Conservation (phyloP, 495 filamentous ascomycete species). For the Filosporella fistucella region DNA sequence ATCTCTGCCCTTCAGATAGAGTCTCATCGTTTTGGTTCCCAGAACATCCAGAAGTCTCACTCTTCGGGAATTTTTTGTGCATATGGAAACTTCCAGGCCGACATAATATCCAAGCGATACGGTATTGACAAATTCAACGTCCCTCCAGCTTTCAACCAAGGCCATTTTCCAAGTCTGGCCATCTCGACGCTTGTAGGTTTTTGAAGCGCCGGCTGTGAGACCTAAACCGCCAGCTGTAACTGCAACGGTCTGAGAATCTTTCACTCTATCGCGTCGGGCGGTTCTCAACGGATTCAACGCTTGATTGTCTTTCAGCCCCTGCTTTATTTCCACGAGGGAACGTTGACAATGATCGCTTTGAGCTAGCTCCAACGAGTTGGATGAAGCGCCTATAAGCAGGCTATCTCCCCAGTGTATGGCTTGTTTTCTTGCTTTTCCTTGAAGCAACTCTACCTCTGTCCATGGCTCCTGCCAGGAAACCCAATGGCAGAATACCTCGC, state of each 20-base stretch:
- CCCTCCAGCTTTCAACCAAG: conserved; percentile 10
- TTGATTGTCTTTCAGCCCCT: not conserved
- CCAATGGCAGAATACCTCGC: conserved; percentile 11
- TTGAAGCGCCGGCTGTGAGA: not conserved
- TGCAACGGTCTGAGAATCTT: conserved; percentile 4
- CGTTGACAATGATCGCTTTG: not conserved
- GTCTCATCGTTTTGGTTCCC: conserved; percentile 7
- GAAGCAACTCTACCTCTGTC: not conserved
- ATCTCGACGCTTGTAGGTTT: conserved; percentile 11
- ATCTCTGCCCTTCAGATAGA: conserved; percentile 5
- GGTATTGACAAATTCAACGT: not conserved
- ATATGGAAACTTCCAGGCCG: conserved; percentile 11
- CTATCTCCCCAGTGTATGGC: not conserved
- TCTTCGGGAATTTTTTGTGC: conserved; percentile 8
- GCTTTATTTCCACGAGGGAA: not conserved
- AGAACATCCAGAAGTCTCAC: conserved; percentile 6
- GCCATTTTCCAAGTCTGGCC: conserved; percentile 12
- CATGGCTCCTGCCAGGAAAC: not conserved
- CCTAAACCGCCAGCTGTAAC: not conserved
- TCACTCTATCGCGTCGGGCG: not conserved
- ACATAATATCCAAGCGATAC: not conserved
- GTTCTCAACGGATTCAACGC: not conserved
- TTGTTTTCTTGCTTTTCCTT: not conserved
- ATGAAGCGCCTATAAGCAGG: conserved; percentile 1
- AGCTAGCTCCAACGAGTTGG: not conserved